Evolutionary conservation across 2,329 filamentous ascomycete genomes (phyloP).

Genomic region (Aspergillus neoniger): DNA sequence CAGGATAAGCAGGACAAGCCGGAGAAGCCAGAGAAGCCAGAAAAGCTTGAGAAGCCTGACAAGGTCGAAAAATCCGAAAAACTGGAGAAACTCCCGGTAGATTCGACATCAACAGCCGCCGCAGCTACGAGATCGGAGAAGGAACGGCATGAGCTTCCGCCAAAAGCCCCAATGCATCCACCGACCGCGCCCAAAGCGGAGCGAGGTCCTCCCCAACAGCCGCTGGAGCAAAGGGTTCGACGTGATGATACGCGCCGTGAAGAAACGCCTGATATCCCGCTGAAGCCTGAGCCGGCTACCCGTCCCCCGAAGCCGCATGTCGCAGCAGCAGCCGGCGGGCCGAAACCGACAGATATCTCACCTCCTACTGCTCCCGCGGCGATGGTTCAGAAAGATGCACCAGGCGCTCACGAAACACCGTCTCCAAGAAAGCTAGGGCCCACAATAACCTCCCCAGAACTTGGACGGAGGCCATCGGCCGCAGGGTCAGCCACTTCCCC

Average conservation of each 20-base stretch:
- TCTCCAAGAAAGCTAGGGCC: slow-evolving; percentile 22
- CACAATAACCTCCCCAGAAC: slow-evolving; percentile 28
- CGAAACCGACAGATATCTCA: slow-evolving; percentile 33
- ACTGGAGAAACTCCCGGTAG: slow-evolving; percentile 22
- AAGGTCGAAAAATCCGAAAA: slow-evolving; percentile 14
- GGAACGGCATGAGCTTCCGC: slow-evolving; percentile 24
- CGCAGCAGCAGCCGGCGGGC: slow-evolving; percentile 17
- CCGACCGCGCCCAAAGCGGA: slow-evolving; percentile 49
- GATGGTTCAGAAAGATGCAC: slow-evolving; percentile 32
- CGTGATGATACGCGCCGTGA: slow-evolving; percentile 29
- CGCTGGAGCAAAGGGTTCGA: slow-evolving; percentile 28
- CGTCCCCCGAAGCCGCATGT: slow-evolving; percentile 27
- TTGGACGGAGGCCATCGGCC: slow-evolving; percentile 27
- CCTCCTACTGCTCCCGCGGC: slow-evolving; percentile 42
- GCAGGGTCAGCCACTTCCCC: slow-evolving; percentile 32
- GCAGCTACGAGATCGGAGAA: slow-evolving; percentile 24
- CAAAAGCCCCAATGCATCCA: slow-evolving; percentile 34
- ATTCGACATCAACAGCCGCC: slow-evolving; percentile 11
- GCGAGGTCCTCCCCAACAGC: slow-evolving; percentile 30
- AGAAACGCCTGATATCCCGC: slow-evolving; percentile 22
- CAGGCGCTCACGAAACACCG: slow-evolving; percentile 24
- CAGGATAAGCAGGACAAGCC: slow-evolving; percentile 28
- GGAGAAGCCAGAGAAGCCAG: slow-evolving; percentile 28
- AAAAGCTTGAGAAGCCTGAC: slow-evolving; percentile 29
- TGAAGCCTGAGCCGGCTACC: slow-evolving; percentile 29